Conservation (phyloP, 2,329 filamentous ascomycete species). For the Westerdykella ornata region DNA sequence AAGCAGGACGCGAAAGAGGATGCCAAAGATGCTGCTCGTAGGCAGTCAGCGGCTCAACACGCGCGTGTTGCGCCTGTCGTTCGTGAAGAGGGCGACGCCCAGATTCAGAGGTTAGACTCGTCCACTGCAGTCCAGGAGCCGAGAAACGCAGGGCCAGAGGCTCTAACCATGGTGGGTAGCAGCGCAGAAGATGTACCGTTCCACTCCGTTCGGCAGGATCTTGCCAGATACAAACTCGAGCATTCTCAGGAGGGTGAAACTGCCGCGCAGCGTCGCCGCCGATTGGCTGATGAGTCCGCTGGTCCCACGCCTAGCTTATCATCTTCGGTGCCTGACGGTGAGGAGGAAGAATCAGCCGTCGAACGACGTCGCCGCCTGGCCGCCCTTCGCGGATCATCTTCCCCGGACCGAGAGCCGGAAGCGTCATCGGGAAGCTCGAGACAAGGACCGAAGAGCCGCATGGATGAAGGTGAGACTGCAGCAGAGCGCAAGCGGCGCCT, state of each 20-base stretch:
- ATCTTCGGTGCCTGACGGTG: not conserved
- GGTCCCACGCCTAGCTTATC: not conserved
- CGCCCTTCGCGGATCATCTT: slow-evolving; percentile 11
- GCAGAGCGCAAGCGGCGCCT: slow-evolving; percentile 68
- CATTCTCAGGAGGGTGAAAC: slow-evolving; percentile 22
- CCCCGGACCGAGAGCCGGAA: not conserved
- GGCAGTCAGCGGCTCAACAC: slow-evolving; percentile 20
- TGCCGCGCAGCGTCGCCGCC: slow-evolving; percentile 41
- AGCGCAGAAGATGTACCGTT: slow-evolving; percentile 44
- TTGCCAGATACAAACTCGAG: slow-evolving; percentile 22
- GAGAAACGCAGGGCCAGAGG: slow-evolving; percentile 29
- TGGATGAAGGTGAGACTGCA: slow-evolving; percentile 58
- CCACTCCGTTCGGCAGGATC: slow-evolving; percentile 39
- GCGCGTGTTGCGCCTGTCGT: slow-evolving; percentile 28
- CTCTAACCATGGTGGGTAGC: slow-evolving; percentile 42
- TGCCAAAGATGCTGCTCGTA: slow-evolving; percentile 29
- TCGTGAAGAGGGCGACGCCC: slow-evolving; percentile 29
- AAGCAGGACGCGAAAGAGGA: slow-evolving; percentile 44
- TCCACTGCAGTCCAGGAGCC: slow-evolving; percentile 17
- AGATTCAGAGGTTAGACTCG: slow-evolving; percentile 28
- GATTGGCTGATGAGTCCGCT: slow-evolving; percentile 25
- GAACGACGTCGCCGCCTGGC: slow-evolving; percentile 14
- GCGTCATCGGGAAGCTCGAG: slow-evolving; percentile 5
- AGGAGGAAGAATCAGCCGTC: slow-evolving; percentile 13
- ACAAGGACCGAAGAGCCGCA: slow-evolving; percentile 13